Conservation (phyloP, 352 stramenopile genomes). For the Labyrinthula sp. region DNA sequence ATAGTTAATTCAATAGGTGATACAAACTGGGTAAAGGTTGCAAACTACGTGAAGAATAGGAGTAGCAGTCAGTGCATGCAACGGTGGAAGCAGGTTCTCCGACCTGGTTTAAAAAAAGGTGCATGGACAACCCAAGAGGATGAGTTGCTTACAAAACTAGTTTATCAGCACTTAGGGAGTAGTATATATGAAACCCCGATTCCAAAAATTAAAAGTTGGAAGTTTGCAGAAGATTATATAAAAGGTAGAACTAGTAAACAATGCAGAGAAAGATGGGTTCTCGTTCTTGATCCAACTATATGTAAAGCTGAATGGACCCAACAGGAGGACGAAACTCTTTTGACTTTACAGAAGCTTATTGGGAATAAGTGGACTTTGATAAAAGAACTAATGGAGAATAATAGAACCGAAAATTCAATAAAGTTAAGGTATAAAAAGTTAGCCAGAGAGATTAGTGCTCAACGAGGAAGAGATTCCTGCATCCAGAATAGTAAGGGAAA, state of each 20-base stretch:
- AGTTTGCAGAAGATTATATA: conserved; percentile 65
- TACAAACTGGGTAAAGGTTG: conserved; percentile 79
- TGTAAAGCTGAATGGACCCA: conserved; percentile 60
- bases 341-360: conserved; percentile 64
- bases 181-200: no score
- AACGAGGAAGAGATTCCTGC: no score
- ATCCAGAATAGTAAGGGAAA: no score
- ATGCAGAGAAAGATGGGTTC: conserved; percentile 48
- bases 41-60: conserved; percentile 49
- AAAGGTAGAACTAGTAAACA: conserved; percentile 64
- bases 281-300: conserved; percentile 36
- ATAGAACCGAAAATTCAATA: conserved; percentile 62
- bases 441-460: no score
- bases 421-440: conserved; percentile 69
- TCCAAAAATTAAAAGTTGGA: conserved; percentile 73
- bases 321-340: conserved; percentile 66
- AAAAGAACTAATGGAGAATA: conserved; percentile 61
- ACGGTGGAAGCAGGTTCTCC: conserved; percentile 60
- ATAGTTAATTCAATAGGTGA: conserved; percentile 61
- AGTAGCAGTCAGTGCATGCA: conserved; percentile 61
- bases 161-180: conserved; percentile 1
- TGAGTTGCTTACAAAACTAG: conserved; percentile 41
- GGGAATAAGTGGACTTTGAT: conserved; percentile 73
- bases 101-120: conserved; percentile 55
- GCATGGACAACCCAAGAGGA: conserved; percentile 63